Evolutionary conservation across 2,329 filamentous ascomycete species (phyloP).

Genomic region (Cyphellophora europaea): DNA sequence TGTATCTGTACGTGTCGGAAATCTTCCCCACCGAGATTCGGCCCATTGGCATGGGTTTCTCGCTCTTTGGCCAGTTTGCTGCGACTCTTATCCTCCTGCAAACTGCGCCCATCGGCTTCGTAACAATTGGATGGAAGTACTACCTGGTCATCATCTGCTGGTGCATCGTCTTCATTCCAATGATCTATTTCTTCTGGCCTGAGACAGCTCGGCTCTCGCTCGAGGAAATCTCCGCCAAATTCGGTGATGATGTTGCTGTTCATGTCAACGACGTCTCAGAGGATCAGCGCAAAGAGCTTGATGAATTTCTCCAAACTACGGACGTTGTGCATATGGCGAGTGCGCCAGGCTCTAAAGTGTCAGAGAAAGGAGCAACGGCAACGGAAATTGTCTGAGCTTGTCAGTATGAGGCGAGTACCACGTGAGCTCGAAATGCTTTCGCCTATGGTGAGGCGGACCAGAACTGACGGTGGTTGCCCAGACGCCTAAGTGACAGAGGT

Average conservation of each 20-base stretch:
- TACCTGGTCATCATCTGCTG: slow-evolving; percentile 37
- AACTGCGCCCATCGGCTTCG: slow-evolving; percentile 31
- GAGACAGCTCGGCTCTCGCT: slow-evolving; percentile 30
- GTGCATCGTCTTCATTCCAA: slow-evolving; percentile 25
- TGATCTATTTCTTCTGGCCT: slow-evolving; percentile 28
- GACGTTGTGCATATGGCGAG: slow-evolving; percentile 8
- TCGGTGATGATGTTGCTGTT: slow-evolving; percentile 43
- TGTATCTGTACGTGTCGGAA: slow-evolving; percentile 37
- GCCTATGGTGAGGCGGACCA: no score
- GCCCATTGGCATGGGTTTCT: slow-evolving; percentile 43
- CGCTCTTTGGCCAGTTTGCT: slow-evolving; percentile 41
- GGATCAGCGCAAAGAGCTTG: slow-evolving; percentile 21
- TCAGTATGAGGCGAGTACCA: no score
- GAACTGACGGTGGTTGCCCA: no score
- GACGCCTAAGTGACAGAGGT: no score
- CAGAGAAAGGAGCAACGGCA: no score
- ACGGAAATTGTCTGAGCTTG: no score
- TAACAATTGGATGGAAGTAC: slow-evolving; percentile 37
- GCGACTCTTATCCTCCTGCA: slow-evolving; percentile 41
- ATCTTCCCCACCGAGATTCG: slow-evolving; percentile 41
- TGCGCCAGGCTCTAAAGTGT: no score
- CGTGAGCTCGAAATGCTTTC: no score
- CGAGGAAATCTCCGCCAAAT: slow-evolving; percentile 37
- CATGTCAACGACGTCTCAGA: slow-evolving; percentile 35
- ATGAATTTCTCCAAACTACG: slow-evolving; percentile 10